Evolutionary conservation across 768 basidiomycete species (phyloP), one percentile per base, ranked within the genome.

Genomic region (Xerocomellus dryophilus): DNA sequence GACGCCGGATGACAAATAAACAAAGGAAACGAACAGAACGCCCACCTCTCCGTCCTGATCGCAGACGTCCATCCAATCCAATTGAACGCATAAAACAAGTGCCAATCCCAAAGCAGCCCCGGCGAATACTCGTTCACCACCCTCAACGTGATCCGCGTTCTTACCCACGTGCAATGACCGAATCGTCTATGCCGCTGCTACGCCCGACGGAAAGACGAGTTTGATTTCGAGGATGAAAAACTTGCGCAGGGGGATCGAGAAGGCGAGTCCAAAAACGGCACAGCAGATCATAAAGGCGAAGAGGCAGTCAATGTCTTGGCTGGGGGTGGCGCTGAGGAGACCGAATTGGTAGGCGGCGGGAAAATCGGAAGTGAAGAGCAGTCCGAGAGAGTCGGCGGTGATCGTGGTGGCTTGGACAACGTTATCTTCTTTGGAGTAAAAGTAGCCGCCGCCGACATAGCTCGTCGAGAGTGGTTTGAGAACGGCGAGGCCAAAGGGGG

Each of bases 121-220:
- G 83, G 84, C 14, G 80, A 78, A 66, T 85, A 84, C 36, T 78
- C 78, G 47, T 77, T 75, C 57, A 81, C 62, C 15, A 83, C 80
- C 60, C 83, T 82, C 68, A 70, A 79, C 23, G 73, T 58, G 61
- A 86, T 81, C 42, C 35, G 81, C 83, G 21, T 72, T 68, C 49
- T 69, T 73, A 15, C 78, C 78, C 34, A 76, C 74, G 56, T 85
- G 85, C 29, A 84, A 68, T 9, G 83, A 82, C 34, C 78, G 82
- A 58, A 86, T 84, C 25, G 81, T 83, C 1, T 78, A 83, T 10
- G 84, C 85, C 34, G 84, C 83, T 15, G 84, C 86, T 53, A 85
- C 80, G 27, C 81, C 81, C 1, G 83, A 83, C 1, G 82, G 83
- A 73, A 85, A 85, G 15, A 80, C 80, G 15, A 84, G 67, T 65